Base-by-base conservation (phyloP, 257 asterid species). In the Fraxinus cuspidata region DNA sequence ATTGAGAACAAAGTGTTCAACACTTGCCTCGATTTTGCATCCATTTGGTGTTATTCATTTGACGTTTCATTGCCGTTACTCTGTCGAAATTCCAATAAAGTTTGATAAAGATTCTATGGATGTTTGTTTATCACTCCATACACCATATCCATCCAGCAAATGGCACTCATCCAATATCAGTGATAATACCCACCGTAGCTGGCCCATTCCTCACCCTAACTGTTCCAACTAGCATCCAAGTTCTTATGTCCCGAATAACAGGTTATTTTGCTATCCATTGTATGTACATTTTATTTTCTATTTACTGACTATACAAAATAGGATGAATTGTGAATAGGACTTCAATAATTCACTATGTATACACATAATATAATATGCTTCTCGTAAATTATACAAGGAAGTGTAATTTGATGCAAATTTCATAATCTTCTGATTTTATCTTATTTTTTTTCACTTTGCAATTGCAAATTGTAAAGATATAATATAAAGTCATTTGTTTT, bases 161-260 rank as follows among this genome's bases (percentile, higher is more conserved):
- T n/a, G n/a, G n/a, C n/a, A n/a, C n/a, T n/a, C n/a, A n/a, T n/a
- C n/a, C n/a, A n/a, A n/a, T n/a, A n/a, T 70, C 98, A 91, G 84
- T 90, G 63, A 87, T 92, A 71, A 89, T 93, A 67, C 79, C 97
- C 7, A 88, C 97, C 1, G 89, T 92, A 11, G 97, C 89, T 27
- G 98, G 98, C 74, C 90, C 94, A 5, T 94, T 94, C 81, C 89
- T 92, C 83, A 89, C 93, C 31, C 84, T 90, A 18, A 77, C 84
- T 12, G 92, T 94, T 81, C 98, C 98, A 25, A 18, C 86, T 44
- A 92, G 98, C 88, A 79, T 90, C 74, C 96, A 69, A 82, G 88
- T 92, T 78, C 82, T 94, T 76, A 65, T 94, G 38, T 91, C 98
- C 47, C 98, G 96, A 34, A 35, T 90, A 31, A 89, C 96, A 85